Evolutionary conservation across 2,329 filamentous ascomycete species (phyloP).

Genomic region (Hymenoscyphus fructigenus): DNA sequence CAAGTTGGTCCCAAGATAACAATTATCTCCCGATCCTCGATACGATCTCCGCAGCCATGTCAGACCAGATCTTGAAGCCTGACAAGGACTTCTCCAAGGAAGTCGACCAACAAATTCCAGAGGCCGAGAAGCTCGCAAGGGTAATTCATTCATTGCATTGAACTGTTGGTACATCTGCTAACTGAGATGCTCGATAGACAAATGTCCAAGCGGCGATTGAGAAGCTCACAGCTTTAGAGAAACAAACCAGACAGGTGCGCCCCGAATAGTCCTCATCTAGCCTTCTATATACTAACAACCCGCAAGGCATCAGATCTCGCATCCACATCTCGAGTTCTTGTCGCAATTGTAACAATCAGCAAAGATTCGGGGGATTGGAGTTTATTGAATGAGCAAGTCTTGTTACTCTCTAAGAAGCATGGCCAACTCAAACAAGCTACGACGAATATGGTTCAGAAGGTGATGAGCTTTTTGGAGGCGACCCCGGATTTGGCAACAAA

Average conservation of each 20-base stretch:
- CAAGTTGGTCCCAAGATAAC: neutral
- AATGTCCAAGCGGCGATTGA: conserved; percentile 88
- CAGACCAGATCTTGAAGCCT: conserved; percentile 49
- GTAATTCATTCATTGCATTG: conserved; percentile 45
- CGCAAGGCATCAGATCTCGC: conserved; percentile 86
- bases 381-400: conserved; percentile 92
- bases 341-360: conserved; percentile 89
- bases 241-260: conserved; percentile 90
- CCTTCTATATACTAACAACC: conserved; percentile 29
- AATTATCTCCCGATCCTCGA: neutral
- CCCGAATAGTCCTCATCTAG: conserved; percentile 10
- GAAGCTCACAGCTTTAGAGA: conserved; percentile 88
- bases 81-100: conserved; percentile 99
- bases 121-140: conserved; percentile 86
- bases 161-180: conserved; percentile 16
- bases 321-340: conserved; percentile 85
- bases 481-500: conserved; percentile 85
- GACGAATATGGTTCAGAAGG: conserved; percentile 97
- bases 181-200: conserved; percentile 46
- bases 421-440: conserved; percentile 98
- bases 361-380: conserved; percentile 92
- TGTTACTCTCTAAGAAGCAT: conserved; percentile 98
- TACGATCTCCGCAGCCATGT: conserved; percentile 28
- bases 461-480: conserved; percentile 87
- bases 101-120: conserved; percentile 85